Base-by-base conservation (phyloP, 2,329 filamentous ascomycete genomes). In the Metarhizium brunneum region DNA sequence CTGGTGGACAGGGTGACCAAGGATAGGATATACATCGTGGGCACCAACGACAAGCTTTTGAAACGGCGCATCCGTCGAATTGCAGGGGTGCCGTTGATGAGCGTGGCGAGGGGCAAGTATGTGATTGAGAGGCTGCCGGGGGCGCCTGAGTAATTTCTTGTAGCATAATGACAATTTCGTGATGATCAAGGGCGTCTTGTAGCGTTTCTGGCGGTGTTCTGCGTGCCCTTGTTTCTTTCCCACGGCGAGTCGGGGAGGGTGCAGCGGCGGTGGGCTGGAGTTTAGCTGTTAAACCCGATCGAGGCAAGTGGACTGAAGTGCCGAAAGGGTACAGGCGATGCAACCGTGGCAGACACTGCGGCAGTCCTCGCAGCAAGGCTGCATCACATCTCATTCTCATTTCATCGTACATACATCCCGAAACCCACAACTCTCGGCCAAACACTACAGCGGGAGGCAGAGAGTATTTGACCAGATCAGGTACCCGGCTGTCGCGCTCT, bases 71-170 rank as follows among this genome's bases (percentile, higher is more conserved):
- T 96, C 64, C 80, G 92, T 60, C 96, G 96, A 75, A 70, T 78
- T 47, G 72, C 73, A 45, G 78, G 80, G 70, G 84, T 88, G 56
- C 86, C 86, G 30, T 83, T 89, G 63, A 80, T 96, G 78, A 90
- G 85, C 65, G 90, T 94, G 32, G 88, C 87, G 6, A 82, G 89
- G 65, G 90, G 89, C 49, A 96, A 96, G 72, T 97, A 96, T 72
- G 86, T 92, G 50, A 94, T 99, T 66, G 94, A 97, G 78, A 83
- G 92, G 64, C 73, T 96, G 59, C 92, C 92, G 5, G 88, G 91
- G 71, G 90, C 89, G 42, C 88, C 89, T 38, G 86, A 91, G 51
- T 72, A 63, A 61, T 68, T 13, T 30, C 3, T 2, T 30, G 45
- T 66, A 49, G 54, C 50, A 25, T 53, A 49, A 51, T 51, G 13